phyloP scores from a whole-genome alignment of 208 protist genomes.

The Acanthamoeba culbertsoni region DNA sequence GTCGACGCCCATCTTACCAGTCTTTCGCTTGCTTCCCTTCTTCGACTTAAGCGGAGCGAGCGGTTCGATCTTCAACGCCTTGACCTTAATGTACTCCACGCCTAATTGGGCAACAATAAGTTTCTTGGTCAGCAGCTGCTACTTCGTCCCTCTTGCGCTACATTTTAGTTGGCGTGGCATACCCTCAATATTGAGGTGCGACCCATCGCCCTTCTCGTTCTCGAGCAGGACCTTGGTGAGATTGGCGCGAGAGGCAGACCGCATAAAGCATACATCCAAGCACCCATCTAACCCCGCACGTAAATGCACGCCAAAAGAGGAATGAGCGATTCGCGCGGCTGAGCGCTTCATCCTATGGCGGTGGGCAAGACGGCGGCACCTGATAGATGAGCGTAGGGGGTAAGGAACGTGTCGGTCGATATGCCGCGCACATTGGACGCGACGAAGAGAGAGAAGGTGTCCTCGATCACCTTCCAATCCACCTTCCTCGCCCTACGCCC shows the following conservation, averaged over 20 bases:
- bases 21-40: no score
- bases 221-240: constrained; percentile 22
- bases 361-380: neutral
- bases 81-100: constrained; percentile 13
- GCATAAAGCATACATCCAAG: constrained; percentile 33
- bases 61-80: neutral
- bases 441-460: neutral
- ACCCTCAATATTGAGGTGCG: neutral
- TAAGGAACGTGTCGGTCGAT: constrained; percentile 20
- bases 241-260: neutral
- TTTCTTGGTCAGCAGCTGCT: neutral
- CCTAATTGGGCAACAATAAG: neutral
- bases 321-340: neutral
- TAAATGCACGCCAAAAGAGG: neutral
- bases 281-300: neutral
- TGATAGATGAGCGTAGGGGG: neutral
- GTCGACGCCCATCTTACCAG: constrained; percentile 45
- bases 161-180: neutral
- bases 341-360: neutral
- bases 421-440: constrained; percentile 4
- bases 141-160: neutral
- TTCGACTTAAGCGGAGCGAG: neutral
- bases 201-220: constrained; percentile 2
- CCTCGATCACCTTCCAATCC: constrained; percentile 33
- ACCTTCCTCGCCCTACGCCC: neutral